Evolutionary conservation across 331 rosid genomes (phyloP), one percentile per base, ranked within the genome.

Genomic region (Dryas integrifolia): DNA sequence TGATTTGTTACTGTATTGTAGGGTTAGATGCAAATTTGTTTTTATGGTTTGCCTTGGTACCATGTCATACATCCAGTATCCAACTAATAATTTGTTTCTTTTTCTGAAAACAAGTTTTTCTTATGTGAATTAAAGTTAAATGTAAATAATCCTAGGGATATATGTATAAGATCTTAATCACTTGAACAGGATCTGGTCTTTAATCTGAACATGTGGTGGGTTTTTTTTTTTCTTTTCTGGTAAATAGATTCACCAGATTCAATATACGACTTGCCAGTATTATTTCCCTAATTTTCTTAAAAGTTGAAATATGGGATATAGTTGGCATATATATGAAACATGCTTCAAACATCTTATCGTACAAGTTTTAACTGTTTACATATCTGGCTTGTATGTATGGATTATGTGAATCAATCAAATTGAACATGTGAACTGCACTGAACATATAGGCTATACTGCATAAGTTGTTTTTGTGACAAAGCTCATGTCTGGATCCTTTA

Each of bases 151-250:
- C 49, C 2, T n/a, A 26, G 51, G 45, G 49, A 57, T 47, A 49
- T 61, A 3, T 26, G 0, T n/a, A 5, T 4, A 30, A 18, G 51
- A 16, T 24, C 2, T 49, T 9, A 0, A 39, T 45, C 16, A 39
- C 58, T 58, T 58, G 70, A 26, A 79, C 65, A 45, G 46, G 52
- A 18, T 8, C 3, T 16, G 21, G 65, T 26, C 47, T 38, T 59
- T 50, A 50, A 48, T 16, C 6, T 10, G 13, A 26, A 26, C 8
- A 26, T 61, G 43, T 46, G 18, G 65, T 67, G 69, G 57, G 5
- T 7, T 24, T 12, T 24, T 15, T 48, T 24, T 15, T 39, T 16
- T 16, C 41, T 63, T 39, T 16, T 16, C 41, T 63, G 3, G 40
- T 18, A 60, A 41, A 55, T 15, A n/a, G 69, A 18, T 3, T 7